Percentiles rank a stretch among this genome's conserved stretches.
phyloP scores from a whole-genome alignment of 1,139 yeast species.

The Geotrichum klebahnii region DNA sequence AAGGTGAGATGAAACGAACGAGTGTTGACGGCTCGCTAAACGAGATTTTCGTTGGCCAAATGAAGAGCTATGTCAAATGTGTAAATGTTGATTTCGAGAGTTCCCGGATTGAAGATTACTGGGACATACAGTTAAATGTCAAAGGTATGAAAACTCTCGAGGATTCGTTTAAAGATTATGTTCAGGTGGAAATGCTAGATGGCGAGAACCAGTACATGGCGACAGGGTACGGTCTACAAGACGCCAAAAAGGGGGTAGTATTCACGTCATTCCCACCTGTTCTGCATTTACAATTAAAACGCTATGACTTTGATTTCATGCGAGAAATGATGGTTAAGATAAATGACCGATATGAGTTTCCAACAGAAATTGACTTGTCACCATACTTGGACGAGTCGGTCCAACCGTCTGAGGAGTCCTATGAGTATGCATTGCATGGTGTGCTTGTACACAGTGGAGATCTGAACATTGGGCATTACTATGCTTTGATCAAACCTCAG shows the following conservation, averaged over 20 bases:
- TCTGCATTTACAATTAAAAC: conserved; percentile 81
- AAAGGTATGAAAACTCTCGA: conserved; percentile 69
- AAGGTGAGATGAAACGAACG: conserved; percentile 87
- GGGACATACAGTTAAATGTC: conserved; percentile 97
- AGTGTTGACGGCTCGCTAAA: conserved; percentile 72
- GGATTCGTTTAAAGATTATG: conserved; percentile 78
- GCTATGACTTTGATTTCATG: conserved; percentile 92
- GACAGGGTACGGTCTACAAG: conserved; percentile 87
- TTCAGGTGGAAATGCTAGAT: conserved; percentile 80
- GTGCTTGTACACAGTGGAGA: conserved; percentile 96
- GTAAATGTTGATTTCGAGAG: conserved; percentile 94
- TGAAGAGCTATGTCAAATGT: conserved; percentile 92
- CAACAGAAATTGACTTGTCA: conserved; percentile 72
- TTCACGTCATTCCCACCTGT: conserved; percentile 90
- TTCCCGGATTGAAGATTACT: conserved; percentile 85
- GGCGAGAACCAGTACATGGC: conserved; percentile 97
- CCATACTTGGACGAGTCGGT: conserved; percentile 63
- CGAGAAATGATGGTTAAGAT: conserved; percentile 86
- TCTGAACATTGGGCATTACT: conserved; percentile 92
- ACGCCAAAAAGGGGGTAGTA: conserved; percentile 93
- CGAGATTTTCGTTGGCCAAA: conserved; percentile 89
- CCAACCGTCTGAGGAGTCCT: conserved; percentile 54
- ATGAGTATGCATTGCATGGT: conserved; percentile 82
- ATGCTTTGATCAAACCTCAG: conserved; percentile 84
- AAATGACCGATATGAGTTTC: conserved; percentile 89